Evolutionary conservation across 495 filamentous ascomycete species (phyloP), one percentile per base, ranked within the genome.

Genomic region (Podospora conica): DNA sequence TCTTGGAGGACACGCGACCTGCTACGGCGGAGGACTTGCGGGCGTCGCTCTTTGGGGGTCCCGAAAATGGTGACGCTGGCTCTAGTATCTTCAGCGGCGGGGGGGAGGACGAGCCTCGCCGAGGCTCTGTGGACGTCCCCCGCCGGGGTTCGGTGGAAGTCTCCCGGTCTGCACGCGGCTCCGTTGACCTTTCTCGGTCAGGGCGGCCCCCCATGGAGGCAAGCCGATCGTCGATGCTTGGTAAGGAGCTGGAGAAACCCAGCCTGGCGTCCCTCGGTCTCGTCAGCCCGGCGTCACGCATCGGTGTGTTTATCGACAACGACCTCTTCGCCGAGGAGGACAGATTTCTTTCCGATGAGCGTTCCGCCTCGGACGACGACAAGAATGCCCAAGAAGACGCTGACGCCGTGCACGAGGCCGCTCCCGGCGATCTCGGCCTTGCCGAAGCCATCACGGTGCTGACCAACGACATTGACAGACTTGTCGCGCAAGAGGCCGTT

Each of bases 261-360:
- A 98, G 89, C 72, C 85, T 98, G 67, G 88, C 95, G 15, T 97
- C 94, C 5, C 78, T 98, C 1, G 96, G 96, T 2, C 84, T 99
- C 15, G 89, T 99, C 3, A 92, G 88, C 63, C 85, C 88, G 18
- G 90, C 88, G 22, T 88, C 87, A 12, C 87, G 91, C 5, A 90
- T 89, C 62, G 92, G 93, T 9, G 95, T 97, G 4, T 97, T 99
- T 77, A 84, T 87, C 2, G 91, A 97, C 68, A 90, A 97, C 69
- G 93, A 97, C 71, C 86, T 99, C 22, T 98, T 97, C 73, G 88
- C 87, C 12, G 95, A 98, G 63, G 93, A 96, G 72, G 87, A 93
- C 69, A 91, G 89, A 66, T 93, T 91, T 68, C 81, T 91, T 18
- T 89, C 93, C 60, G 93, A 96, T 70, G 93, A 96, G 72, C 86